A percentile compares a stretch with the other conserved stretches of the same genome.
These are phyloP conservation scores for Yarrowia galli DNA, from an alignment of 1,139 yeast species.

Conservation along the genomic window DNA sequence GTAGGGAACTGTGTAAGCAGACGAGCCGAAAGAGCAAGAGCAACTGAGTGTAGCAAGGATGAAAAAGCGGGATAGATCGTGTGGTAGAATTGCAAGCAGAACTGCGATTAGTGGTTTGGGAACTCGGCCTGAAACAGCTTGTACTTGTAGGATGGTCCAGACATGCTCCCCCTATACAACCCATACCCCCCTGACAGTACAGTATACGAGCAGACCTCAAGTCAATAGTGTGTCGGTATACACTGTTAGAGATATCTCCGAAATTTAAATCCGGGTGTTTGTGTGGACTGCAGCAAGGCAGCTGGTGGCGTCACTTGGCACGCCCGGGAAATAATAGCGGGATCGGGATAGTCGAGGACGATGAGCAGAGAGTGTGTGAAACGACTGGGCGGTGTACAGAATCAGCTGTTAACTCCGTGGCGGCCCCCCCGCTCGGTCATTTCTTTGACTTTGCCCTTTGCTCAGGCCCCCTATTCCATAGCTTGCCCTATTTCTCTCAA, in stretches of 20 bases:
- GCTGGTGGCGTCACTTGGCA: background rate
- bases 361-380: too few relatives aligned
- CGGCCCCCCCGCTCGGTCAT: too few relatives aligned
- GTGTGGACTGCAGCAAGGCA: background rate
- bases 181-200: background rate
- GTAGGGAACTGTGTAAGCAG: too few relatives aligned
- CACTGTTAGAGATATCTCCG: slow-evolving; percentile 2
- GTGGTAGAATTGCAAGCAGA: too few relatives aligned
- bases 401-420: too few relatives aligned
- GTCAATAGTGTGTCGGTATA: background rate
- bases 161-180: too few relatives aligned
- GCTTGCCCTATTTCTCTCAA: slow-evolving; percentile 11
- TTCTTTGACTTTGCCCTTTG: background rate
- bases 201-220: background rate
- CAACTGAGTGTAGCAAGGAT: background rate
- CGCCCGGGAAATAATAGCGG: background rate
- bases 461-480: slow-evolving; percentile 10
- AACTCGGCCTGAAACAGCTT: too few relatives aligned
- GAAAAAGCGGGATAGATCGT: background rate
- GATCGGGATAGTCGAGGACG: too few relatives aligned
- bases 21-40: background rate
- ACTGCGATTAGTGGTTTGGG: too few relatives aligned
- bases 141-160: too few relatives aligned
- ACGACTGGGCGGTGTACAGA: too few relatives aligned
- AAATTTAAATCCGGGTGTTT: background rate